Conservation (phyloP, 2,329 filamentous ascomycete species). For the Sclerotiophoma versabilis region DNA sequence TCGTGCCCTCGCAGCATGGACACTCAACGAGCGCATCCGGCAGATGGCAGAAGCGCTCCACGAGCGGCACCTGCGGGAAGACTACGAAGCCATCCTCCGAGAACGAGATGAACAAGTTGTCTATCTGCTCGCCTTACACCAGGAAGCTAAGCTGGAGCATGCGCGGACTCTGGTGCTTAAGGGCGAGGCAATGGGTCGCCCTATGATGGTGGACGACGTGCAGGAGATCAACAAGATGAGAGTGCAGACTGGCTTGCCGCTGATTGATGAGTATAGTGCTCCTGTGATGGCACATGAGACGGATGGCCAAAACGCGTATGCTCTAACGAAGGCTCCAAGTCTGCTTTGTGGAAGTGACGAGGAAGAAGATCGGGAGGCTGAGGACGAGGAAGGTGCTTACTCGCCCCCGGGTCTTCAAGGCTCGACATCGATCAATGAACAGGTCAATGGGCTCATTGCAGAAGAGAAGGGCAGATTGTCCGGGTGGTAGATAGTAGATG, state of each 20-base stretch:
- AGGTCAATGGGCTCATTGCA: slow-evolving; percentile 3
- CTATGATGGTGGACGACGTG: background rate
- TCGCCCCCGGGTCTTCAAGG: background rate
- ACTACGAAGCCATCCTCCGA: background rate
- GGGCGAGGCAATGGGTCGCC: background rate
- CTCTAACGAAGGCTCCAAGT: background rate
- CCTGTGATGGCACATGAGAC: no score
- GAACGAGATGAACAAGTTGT: background rate
- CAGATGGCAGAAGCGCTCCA: background rate
- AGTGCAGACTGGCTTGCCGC: background rate
- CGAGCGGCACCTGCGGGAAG: background rate
- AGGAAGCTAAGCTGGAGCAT: background rate
- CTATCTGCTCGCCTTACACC: background rate
- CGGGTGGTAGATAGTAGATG: background rate
- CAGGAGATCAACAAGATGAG: background rate
- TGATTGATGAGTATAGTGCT: background rate
- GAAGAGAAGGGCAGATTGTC: slow-evolving; percentile 1
- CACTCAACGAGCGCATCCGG: background rate
- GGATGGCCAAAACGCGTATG: background rate
- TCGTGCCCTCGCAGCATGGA: background rate
- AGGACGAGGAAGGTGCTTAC: background rate
- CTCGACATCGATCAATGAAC: background rate
- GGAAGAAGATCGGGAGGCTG: background rate
- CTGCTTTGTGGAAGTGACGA: background rate
- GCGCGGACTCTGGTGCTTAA: background rate